phyloP scores from a whole-genome alignment of 2,329 filamentous ascomycete species.

The Drechslerella coelobrocha region DNA sequence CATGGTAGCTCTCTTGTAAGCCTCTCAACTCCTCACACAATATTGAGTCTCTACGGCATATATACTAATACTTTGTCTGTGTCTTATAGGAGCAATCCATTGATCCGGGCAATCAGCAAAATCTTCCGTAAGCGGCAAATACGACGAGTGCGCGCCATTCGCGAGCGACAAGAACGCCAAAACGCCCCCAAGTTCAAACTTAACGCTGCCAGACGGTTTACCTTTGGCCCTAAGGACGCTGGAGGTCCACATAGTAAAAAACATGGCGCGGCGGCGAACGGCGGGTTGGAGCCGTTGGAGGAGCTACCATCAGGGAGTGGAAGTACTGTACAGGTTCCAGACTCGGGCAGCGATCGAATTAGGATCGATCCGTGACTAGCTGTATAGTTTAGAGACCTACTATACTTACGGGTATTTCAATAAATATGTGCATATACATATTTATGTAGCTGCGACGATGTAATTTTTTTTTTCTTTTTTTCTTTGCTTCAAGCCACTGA shows the following conservation, averaged over 20 bases:
- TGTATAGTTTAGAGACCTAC: neutral
- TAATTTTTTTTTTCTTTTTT: too few species aligned
- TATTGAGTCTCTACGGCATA: neutral
- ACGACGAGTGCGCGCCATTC: conserved; percentile 20
- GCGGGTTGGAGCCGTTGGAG: conserved; percentile 11
- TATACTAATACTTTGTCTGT: neutral
- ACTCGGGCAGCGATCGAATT: conserved; percentile 28
- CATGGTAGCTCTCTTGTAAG: conserved; percentile 64
- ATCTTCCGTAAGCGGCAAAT: conserved; percentile 38
- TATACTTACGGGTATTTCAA: too few species aligned
- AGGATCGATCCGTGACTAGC: conserved; percentile 33
- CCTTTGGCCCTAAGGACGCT: conserved; percentile 23
- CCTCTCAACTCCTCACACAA: conserved; percentile 57
- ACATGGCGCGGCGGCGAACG: conserved; percentile 18
- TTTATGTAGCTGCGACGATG: too few species aligned
- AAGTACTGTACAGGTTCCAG: neutral
- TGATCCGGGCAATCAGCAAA: conserved; percentile 32
- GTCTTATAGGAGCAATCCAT: conserved; percentile 24
- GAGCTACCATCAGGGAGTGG: conserved; percentile 21
- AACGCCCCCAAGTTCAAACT: conserved; percentile 19
- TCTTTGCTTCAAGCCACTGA: too few species aligned
- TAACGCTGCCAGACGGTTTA: conserved; percentile 21
- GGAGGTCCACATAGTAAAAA: neutral
- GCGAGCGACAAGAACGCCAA: conserved; percentile 35
- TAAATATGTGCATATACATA: too few species aligned